Base-by-base conservation (phyloP, 129 eudicot genomes). In the Dittrichia graveolens region DNA sequence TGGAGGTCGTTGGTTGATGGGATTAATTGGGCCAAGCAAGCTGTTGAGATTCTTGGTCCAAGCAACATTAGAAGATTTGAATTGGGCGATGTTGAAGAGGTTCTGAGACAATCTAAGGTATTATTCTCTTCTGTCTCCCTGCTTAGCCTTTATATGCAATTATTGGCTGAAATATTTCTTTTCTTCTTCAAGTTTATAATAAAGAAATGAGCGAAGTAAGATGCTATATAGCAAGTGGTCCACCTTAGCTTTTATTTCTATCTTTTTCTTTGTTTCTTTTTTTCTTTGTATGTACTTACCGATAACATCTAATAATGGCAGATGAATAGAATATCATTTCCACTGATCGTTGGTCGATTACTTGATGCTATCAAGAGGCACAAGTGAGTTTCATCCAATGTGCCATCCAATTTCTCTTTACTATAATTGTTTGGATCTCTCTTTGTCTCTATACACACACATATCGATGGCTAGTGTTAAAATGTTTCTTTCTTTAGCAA, bases 21-120 rank as follows among this genome's bases (percentile, higher is more conserved):
- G 74, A 61, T 90, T 67, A 73, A 67, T 59, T 86, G 96, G 96
- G 94, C 88, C 55, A 88, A 83, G 81, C 89, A 67, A 71, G 86
- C 94, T 63, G 55, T 85, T 66, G 91, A 86, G 80, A 85, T 90
- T 71, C 74, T 78, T 56, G 73, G 62, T 53, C 85, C 91, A 7
- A 34, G 79, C 67, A 81, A 69, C 31, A 65, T 31, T 77, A 53
- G 72, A 60, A 85, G 62, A 67, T 83, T 41, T 61, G 63, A 88
- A 76, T 64, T 90, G 73, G 62, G 63, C 75, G 86, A 83, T 61
- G 96, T 82, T 78, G 91, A 86, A 77, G 91, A 88, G 74, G 74
- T 75, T 79, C 69, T 95, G 69, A 66, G 59, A 75, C 81, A 77
- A 49, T 86, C 79, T 72, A 75, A 84, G 96, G 99, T 95, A 68